phyloP scores from a whole-genome alignment of 2,329 filamentous ascomycete species.

The Paraconiothyrium brasiliense region DNA sequence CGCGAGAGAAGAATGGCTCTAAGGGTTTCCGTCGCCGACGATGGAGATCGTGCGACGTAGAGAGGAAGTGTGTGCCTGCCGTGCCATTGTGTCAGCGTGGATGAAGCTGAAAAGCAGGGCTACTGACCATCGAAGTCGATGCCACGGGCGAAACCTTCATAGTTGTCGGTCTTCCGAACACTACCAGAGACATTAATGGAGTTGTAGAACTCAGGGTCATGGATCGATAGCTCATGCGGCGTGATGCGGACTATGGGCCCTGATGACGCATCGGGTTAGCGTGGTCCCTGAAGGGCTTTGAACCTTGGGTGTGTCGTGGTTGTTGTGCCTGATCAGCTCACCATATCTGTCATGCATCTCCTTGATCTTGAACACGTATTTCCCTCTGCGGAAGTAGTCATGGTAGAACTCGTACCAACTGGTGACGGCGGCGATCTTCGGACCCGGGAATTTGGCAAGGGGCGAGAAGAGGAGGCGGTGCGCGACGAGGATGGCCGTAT shows the following conservation, averaged over 20 bases:
- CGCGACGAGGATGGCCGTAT: slow-evolving; percentile 12
- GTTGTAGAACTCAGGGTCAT: slow-evolving; percentile 34
- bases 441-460: slow-evolving; percentile 34
- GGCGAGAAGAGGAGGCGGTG: slow-evolving; percentile 30
- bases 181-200: slow-evolving; percentile 34
- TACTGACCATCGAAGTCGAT: slow-evolving; percentile 35
- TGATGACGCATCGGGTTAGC: slow-evolving; percentile 16
- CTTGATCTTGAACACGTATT: slow-evolving; percentile 39
- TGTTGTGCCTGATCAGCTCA: slow-evolving; percentile 12
- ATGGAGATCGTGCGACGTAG: slow-evolving; percentile 37
- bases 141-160: slow-evolving; percentile 24
- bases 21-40: slow-evolving; percentile 34
- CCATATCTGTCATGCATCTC: slow-evolving; percentile 43
- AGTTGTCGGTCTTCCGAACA: slow-evolving; percentile 28
- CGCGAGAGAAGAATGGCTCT: slow-evolving; percentile 41
- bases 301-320: neutral
- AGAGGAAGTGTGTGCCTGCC: slow-evolving; percentile 26
- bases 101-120: neutral
- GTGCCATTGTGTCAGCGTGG: neutral
- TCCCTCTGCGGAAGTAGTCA: slow-evolving; percentile 32
- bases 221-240: slow-evolving; percentile 36
- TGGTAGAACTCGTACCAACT: slow-evolving; percentile 38
- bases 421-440: slow-evolving; percentile 34
- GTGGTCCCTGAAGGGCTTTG: neutral
- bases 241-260: slow-evolving; percentile 43